Conservation (phyloP, 345 rosid species). For the Mangifera indica region DNA sequence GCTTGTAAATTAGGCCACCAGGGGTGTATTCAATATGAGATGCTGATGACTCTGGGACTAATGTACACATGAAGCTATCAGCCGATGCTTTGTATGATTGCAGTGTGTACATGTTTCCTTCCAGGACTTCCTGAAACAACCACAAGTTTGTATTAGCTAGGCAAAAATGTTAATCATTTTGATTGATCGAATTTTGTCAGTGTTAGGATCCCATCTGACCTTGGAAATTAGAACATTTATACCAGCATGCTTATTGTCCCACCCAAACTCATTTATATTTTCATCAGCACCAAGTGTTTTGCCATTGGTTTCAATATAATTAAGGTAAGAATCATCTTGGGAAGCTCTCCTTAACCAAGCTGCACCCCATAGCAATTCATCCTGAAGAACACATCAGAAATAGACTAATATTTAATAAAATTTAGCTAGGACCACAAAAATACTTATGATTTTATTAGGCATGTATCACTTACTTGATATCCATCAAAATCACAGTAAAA, state of each 20-base stretch:
- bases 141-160: background rate
- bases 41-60: conserved; percentile 69
- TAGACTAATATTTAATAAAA: background rate
- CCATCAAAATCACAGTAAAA: conserved; percentile 94
- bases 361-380: conserved; percentile 97
- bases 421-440: background rate
- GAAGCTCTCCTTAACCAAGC: conserved; percentile 92
- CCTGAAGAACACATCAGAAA: conserved; percentile 37
- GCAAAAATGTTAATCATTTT: background rate
- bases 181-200: background rate
- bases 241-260: conserved; percentile 99
- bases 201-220: conserved; percentile 51
- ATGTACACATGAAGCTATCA: conserved; percentile 94
- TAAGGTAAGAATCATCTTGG: conserved; percentile 53
- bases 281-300: conserved; percentile 88
- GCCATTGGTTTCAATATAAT: conserved; percentile 70
- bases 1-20: conserved; percentile 92
- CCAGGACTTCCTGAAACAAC: conserved; percentile 58
- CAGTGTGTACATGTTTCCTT: conserved; percentile 56
- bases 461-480: conserved; percentile 54
- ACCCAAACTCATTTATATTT: conserved; percentile 88
- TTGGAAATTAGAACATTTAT: conserved; percentile 86
- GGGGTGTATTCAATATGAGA: conserved; percentile 71
- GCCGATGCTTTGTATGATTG: conserved; percentile 86
- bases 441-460: too few relatives aligned